These are phyloP conservation scores for Citrus sinensis DNA, from an alignment of 345 rosid species.

Conservation along the genomic window DVS_A1.0 CM039168.1:28443001-28443500, in stretches of 20 bases:
- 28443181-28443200: background rate
- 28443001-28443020: background rate
- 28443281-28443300: constrained; percentile 65
- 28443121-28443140: background rate
- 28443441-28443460: background rate
- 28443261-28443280: constrained; percentile 59
- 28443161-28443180: background rate
- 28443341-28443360: constrained; percentile 65
- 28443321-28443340: constrained; percentile 83
- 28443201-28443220: constrained; percentile 21
- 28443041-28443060: background rate
- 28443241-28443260: constrained; percentile 92
- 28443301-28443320: constrained; percentile 73
- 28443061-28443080: background rate
- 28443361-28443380: constrained; percentile 65
- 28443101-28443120: background rate
- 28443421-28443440: background rate
- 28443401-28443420: background rate
- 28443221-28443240: constrained; percentile 70
- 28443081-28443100: background rate
- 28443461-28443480: constrained; percentile 37
- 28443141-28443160: background rate
- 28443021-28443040: background rate
- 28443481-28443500: constrained; percentile 69
- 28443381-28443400: constrained; percentile 37